Evolutionary conservation across 2,329 filamentous ascomycete species (phyloP).

Genomic region (Monosporascus sp.): DNA sequence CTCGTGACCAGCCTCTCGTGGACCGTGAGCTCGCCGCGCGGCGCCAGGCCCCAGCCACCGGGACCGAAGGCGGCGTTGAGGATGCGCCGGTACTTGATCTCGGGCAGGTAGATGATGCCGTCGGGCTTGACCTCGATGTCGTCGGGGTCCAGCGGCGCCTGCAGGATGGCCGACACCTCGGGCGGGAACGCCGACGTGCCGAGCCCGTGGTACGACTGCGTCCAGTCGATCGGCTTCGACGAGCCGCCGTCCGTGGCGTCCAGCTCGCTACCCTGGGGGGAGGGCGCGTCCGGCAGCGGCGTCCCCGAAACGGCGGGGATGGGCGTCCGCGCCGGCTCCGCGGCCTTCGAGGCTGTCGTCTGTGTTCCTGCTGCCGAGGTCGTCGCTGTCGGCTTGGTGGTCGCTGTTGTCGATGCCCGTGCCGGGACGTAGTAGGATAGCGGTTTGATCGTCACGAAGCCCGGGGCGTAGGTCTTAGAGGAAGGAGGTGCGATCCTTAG

Average conservation of each 20-base stretch:
- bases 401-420: constrained; percentile 4
- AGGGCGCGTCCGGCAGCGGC: constrained; percentile 22
- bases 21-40: constrained; percentile 77
- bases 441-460: constrained; percentile 8
- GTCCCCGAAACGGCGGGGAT: constrained; percentile 22
- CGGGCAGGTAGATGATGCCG: constrained; percentile 90
- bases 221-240: constrained; percentile 61
- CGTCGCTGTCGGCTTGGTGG: background rate
- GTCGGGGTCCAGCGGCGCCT: constrained; percentile 58
- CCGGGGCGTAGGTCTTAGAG: too few relatives aligned
- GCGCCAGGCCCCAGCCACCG: constrained; percentile 91
- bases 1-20: constrained; percentile 77
- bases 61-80: constrained; percentile 89
- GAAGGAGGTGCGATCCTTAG: constrained; percentile 3
- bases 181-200: constrained; percentile 64
- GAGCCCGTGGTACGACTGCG: constrained; percentile 75
- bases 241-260: constrained; percentile 1
- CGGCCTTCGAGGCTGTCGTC: constrained; percentile 6
- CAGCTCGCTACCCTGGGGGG: background rate
- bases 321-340: constrained; percentile 11
- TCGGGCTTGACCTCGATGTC: constrained; percentile 98
- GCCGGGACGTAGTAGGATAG: constrained; percentile 9
- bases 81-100: constrained; percentile 95
- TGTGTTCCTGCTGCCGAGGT: constrained; percentile 6
- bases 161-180: constrained; percentile 63